Conservation (phyloP, 2,329 filamentous ascomycete species). For the Xylariales sp. region DNA sequence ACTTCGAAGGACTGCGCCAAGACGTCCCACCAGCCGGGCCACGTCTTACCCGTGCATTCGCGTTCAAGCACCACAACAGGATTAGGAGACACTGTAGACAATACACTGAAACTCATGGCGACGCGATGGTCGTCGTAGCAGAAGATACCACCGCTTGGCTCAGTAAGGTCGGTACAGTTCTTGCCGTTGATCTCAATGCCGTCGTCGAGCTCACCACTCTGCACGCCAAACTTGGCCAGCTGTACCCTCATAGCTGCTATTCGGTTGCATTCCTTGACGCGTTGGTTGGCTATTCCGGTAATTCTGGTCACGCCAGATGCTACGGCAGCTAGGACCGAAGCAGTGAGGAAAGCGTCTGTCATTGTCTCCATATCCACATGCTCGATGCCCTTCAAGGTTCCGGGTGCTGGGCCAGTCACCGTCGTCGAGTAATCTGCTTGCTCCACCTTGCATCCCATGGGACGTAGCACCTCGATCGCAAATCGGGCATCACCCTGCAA, state of each 20-base stretch:
- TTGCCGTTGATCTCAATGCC: constrained; percentile 72
- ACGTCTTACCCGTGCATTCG: constrained; percentile 94
- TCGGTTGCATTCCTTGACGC: constrained; percentile 96
- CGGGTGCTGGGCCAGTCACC: constrained; percentile 78
- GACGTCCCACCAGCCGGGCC: constrained; percentile 98
- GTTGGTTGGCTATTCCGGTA: constrained; percentile 91
- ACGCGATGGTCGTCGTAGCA: constrained; percentile 98
- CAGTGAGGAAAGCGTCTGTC: constrained; percentile 97
- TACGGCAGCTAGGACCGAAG: constrained; percentile 86
- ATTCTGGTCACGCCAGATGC: constrained; percentile 81
- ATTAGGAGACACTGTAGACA: constrained; percentile 66
- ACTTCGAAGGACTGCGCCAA: constrained; percentile 75
- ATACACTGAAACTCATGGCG: constrained; percentile 95
- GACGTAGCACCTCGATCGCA: constrained; percentile 79
- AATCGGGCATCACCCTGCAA: constrained; percentile 94
- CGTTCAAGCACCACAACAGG: constrained; percentile 79
- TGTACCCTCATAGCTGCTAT: constrained; percentile 95
- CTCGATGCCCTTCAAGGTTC: constrained; percentile 67
- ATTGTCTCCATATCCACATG: constrained; percentile 98
- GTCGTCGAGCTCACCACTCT: constrained; percentile 83
- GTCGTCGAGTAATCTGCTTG: constrained; percentile 85
- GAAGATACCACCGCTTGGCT: constrained; percentile 65
- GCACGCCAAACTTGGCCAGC: constrained; percentile 87
- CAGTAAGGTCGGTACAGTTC: constrained; percentile 39
- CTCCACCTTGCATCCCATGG: constrained; percentile 89